Evolutionary conservation across 257 asterid species (phyloP).

Genomic region (Nicotiana sylvestris): DNA sequence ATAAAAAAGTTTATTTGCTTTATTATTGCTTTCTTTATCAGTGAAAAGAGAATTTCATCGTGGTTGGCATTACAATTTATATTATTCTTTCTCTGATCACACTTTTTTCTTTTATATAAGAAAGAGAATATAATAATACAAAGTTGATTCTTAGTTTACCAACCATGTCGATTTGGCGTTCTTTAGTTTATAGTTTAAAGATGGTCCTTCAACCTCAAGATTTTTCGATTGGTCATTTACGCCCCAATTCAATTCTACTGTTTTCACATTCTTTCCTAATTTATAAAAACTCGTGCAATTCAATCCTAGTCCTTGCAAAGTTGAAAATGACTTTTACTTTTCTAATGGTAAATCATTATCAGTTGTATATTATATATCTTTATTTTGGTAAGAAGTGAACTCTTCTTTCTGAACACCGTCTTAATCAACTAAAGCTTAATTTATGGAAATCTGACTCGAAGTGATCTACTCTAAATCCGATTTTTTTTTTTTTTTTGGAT

Average conservation of each 20-base stretch:
- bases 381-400: background rate
- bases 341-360: background rate
- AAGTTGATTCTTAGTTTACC: constrained; percentile 2
- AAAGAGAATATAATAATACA: background rate
- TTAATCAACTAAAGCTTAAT: background rate
- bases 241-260: background rate
- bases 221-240: background rate
- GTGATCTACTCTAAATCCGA: too few relatives aligned
- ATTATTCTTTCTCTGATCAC: background rate
- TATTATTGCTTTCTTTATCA: background rate
- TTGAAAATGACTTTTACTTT: background rate
- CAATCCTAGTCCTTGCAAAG: background rate
- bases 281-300: background rate
- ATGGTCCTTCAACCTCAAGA: background rate
- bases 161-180: background rate
- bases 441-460: background rate
- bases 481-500: too few relatives aligned
- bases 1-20: background rate
- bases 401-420: too few relatives aligned
- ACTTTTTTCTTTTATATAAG: background rate
- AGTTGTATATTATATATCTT: background rate
- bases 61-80: background rate
- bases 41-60: background rate
- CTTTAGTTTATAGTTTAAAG: background rate
- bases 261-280: too few relatives aligned